Conservation (phyloP, 2,329 filamentous ascomycete species). For the Chaetomiaceae sp. region DNA sequence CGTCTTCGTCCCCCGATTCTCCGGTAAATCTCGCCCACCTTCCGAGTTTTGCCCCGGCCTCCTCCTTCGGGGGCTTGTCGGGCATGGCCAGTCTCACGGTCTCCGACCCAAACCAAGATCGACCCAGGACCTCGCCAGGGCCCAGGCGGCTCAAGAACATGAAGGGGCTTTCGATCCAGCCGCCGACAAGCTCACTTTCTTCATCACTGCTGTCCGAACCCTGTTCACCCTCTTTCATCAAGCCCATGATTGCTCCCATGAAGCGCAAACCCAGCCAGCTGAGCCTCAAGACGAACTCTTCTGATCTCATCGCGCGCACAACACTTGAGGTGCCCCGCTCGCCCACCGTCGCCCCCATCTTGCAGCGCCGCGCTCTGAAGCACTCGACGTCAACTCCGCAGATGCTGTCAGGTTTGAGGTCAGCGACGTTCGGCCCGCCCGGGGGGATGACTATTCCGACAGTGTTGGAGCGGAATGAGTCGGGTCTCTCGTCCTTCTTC, state of each 20-base stretch:
- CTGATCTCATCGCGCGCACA: conserved; percentile 48
- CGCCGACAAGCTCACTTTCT: conserved; percentile 48
- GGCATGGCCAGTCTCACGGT: conserved; percentile 47
- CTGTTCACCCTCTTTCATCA: conserved; percentile 72
- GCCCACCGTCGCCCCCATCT: conserved; percentile 52
- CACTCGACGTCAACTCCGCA: conserved; percentile 65
- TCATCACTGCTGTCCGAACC: conserved; percentile 58
- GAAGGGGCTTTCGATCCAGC: conserved; percentile 78
- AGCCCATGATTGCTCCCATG: conserved; percentile 66
- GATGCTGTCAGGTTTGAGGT: conserved; percentile 57
- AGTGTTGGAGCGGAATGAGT: conserved; percentile 55
- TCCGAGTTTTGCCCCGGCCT: conserved; percentile 61
- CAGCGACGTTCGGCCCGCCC: conserved; percentile 54
- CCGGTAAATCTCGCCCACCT: conserved; percentile 70
- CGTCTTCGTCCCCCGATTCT: conserved; percentile 88
- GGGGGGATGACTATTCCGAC: conserved; percentile 63
- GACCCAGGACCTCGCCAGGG: conserved; percentile 64
- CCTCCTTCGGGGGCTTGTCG: conserved; percentile 47
- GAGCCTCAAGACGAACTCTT: conserved; percentile 68
- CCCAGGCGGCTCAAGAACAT: conserved; percentile 74
- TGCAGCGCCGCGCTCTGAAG: conserved; percentile 60
- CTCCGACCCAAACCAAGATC: conserved; percentile 41
- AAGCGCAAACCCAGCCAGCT: conserved; percentile 74
- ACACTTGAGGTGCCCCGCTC: conserved; percentile 53
- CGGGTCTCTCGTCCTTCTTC: conserved; percentile 55